Base-by-base conservation (phyloP, 768 basidiomycete species). In the Favolaschia claudopus region DNA sequence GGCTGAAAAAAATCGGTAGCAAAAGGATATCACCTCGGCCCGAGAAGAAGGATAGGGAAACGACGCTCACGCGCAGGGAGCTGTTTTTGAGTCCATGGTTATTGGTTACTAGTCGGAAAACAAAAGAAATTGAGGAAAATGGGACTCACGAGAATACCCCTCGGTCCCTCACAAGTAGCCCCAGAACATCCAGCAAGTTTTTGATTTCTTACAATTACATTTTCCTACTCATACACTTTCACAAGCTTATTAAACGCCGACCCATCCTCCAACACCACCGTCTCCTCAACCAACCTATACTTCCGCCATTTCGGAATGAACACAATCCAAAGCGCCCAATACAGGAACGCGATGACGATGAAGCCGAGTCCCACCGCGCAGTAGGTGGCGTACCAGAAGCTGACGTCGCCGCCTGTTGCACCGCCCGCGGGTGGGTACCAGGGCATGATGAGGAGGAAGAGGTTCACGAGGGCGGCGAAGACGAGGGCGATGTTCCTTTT, bases 331-430 rank as follows among this genome's bases (percentile, higher is more conserved):
- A 77, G 24, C 20, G 63, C 54, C 52, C 76, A 79, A 7, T 66
- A 69, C n/a, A 74, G 47, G 25, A 65, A 72, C 0, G 74, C 74
- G 9, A 76, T 28, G 17, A 54, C 69, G 43, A 77, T 69, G 44
- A 77, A 68, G 37, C 55, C 75, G 22, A 77, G 63, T 0, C 76
- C 76, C 25, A 76, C 74, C 32, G 77, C 71, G 63, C 77, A 77
- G 61, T 76, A 77, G 12, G 77, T 77, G 0, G 77, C 77, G 49
- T 76, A 79, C 69, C 77, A 79, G 67, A 79, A 79, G 61, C 72
- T 76, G 42, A 79, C 76, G 46, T 79, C 76, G 22, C 77, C 77
- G 17, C 63, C 75, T 44, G 77, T 67, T 27, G 76, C 74, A 8
- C 78, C 78, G 10, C 74, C 71, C 32, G 58, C 59, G 5, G 78